Percentiles rank a stretch among this genome's conserved stretches.
phyloP scores from a whole-genome alignment of 73 alveolate species.

The Halteria grandinella region DNA sequence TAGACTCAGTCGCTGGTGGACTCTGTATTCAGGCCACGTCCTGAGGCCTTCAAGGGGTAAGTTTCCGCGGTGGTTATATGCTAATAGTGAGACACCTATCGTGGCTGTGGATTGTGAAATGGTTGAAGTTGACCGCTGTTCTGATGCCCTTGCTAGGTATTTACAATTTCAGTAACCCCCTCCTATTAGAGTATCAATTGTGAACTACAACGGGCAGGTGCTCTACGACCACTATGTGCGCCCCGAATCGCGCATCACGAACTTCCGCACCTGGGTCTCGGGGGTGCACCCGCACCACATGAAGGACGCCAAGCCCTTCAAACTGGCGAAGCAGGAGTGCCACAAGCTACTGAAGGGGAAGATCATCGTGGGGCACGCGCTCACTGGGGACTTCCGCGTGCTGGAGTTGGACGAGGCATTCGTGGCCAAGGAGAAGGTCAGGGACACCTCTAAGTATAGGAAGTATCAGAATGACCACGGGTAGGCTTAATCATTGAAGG shows the following conservation, averaged over 20 bases:
- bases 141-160: slow-evolving; percentile 74
- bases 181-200: slow-evolving; percentile 75
- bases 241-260: slow-evolving; percentile 72
- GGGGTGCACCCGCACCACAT: slow-evolving; percentile 80
- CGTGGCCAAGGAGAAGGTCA: slow-evolving; percentile 36
- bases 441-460: slow-evolving; percentile 64
- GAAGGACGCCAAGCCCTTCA: slow-evolving; percentile 68
- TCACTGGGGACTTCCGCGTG: slow-evolving; percentile 74
- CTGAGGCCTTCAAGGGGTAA: slow-evolving; percentile 28
- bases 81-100: slow-evolving; percentile 61
- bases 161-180: not conserved
- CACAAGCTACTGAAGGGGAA: slow-evolving; percentile 65
- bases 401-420: slow-evolving; percentile 58
- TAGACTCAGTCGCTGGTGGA: slow-evolving; percentile 30
- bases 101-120: slow-evolving; percentile 90
- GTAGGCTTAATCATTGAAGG: slow-evolving; percentile 66
- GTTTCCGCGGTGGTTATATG: not conserved
- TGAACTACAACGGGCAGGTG: slow-evolving; percentile 81
- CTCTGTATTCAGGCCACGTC: slow-evolving; percentile 6
- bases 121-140: slow-evolving; percentile 76
- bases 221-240: slow-evolving; percentile 72
- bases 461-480: slow-evolving; percentile 60
- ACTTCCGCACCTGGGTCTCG: slow-evolving; percentile 81
- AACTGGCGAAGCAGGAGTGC: slow-evolving; percentile 58
- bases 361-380: slow-evolving; percentile 77